These are phyloP conservation scores for Mycena rebaudengoi DNA, from an alignment of 768 basidiomycete species.

Conservation along the genomic window DNA sequence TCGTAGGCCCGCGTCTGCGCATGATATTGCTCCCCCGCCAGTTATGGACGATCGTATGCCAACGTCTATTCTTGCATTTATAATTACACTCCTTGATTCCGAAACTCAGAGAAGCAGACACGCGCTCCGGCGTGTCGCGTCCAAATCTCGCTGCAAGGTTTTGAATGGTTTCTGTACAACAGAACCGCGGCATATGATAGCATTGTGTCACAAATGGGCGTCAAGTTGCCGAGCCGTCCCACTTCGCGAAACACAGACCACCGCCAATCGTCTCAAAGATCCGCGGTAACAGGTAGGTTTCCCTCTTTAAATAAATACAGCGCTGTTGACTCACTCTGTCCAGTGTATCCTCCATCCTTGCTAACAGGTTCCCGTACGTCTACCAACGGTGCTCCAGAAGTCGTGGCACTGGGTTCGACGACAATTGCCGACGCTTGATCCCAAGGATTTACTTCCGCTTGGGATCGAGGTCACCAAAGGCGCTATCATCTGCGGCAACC, in stretches of 20 bases:
- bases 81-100: slow-evolving; percentile 3
- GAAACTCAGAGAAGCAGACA: slow-evolving; percentile 43
- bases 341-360: slow-evolving; percentile 42
- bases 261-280: slow-evolving; percentile 49
- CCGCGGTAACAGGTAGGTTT: slow-evolving; percentile 49
- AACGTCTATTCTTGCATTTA: background rate
- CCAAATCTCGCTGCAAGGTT: slow-evolving; percentile 80
- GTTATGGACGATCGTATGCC: slow-evolving; percentile 64
- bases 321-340: slow-evolving; percentile 7
- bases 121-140: slow-evolving; percentile 77
- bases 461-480: slow-evolving; percentile 83
- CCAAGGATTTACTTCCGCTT: slow-evolving; percentile 87
- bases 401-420: slow-evolving; percentile 59
- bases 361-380: slow-evolving; percentile 36
- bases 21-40: slow-evolving; percentile 62
- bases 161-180: slow-evolving; percentile 96
- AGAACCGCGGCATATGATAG: slow-evolving; percentile 88
- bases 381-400: slow-evolving; percentile 49
- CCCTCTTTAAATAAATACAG: background rate
- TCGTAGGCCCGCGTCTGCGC: slow-evolving; percentile 77
- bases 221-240: slow-evolving; percentile 43
- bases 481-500: slow-evolving; percentile 85
- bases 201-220: slow-evolving; percentile 80
- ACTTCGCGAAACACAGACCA: slow-evolving; percentile 48
- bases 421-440: slow-evolving; percentile 77